Evolutionary conservation across 2,329 filamentous ascomycete species (phyloP), one percentile per base, ranked within the genome.

Genomic region (Pseudocercospora pini-densiflorae): DNA sequence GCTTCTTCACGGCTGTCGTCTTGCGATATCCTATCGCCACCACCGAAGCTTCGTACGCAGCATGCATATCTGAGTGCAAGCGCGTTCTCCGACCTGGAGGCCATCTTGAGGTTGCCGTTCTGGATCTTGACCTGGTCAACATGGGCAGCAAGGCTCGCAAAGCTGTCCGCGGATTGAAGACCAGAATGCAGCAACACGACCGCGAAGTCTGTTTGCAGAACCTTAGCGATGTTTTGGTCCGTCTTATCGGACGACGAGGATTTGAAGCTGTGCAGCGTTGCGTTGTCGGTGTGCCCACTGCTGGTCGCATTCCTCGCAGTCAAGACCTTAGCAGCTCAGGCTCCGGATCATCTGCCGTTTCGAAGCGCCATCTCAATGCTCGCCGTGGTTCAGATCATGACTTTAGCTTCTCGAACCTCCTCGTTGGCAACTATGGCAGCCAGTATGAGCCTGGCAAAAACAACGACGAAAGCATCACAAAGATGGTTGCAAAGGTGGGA

Each of bases 401-500:
- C 3, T 63, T 71, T 64, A 74, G 64, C 61, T 74, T 78, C 53
- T 66, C 72, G 2, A 71, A 74, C 21, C 67, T 77, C 10, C 64
- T 78, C 9, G 82, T 79, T 65, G 81, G 87, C 47, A 82, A 86
- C 61, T 81, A 85, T 21, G 87, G 83, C 69, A 68, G 70, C 72
- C 7, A 73, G 71, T 45, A 77, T 53, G 68, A 66, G 23, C 62
- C 70, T n/a, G 66, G 65, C 47, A 77, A 77, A n/a, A 77, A 76
- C 23, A 80, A 91, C 23, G 93, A 97, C 71, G 92, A 93, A 75
- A 90, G 89, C 71, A 97, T 98, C 75, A 92, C 93, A 14, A 94
- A 92, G 75, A 97, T 97, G 85, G 93, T 98, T 23, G 91, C 93
- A 16, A 90, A 89, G 69, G 94, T 98, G 10, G 94, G 93, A 1